Evolutionary conservation across 768 basidiomycete species (phyloP), one percentile per base, ranked within the genome.

Genomic region (Auricularia sp.): DNA sequence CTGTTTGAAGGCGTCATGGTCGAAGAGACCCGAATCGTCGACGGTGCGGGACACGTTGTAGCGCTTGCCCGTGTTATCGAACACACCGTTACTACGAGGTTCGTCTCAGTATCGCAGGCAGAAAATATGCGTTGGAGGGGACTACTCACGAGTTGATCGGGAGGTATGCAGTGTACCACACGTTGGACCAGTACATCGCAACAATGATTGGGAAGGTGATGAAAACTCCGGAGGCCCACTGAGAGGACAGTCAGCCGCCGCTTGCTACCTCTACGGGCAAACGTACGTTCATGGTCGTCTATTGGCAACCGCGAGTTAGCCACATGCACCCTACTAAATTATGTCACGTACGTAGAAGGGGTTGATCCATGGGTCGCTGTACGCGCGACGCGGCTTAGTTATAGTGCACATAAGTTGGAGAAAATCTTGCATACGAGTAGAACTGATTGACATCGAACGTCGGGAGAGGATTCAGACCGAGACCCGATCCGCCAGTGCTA

Each of bases 21-120:
- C 65, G 61, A 65, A 63, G 35, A 56, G 56, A 33, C 59, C 56
- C 21, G 66, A 7, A 21, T 74, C 61, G 29, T 76, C 76, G 51
- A 82, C 71, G 54, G 79, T 75, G 18, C 62, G 68, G 8, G 76
- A 62, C n/a, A 82, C 78, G 62, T 79, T 75, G 73, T 80, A 83
- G 4, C 68, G 0, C 2, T 51, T 65, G 21, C 81, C 83, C 1
- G 74, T 76, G 64, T 78, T 79, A 69, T 81, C 79, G 62, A 75
- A 83, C 45, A 72, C 68, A 24, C 69, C 62, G 66, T 75, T 74
- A 10, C 66, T 67, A 67, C 73, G 47, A 51, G 45, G 77, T 79
- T 61, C 21, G 39, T 7, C 39, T 42, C 39, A 42, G 39, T 8
- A 42, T 8, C 13, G 39, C 8, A 42, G 8, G 39, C 13, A 42